Evolutionary conservation across 2,329 filamentous ascomycete species (phyloP), one percentile per base, ranked within the genome.

Genomic region (Dactylonectria macrodidyma): DNA sequence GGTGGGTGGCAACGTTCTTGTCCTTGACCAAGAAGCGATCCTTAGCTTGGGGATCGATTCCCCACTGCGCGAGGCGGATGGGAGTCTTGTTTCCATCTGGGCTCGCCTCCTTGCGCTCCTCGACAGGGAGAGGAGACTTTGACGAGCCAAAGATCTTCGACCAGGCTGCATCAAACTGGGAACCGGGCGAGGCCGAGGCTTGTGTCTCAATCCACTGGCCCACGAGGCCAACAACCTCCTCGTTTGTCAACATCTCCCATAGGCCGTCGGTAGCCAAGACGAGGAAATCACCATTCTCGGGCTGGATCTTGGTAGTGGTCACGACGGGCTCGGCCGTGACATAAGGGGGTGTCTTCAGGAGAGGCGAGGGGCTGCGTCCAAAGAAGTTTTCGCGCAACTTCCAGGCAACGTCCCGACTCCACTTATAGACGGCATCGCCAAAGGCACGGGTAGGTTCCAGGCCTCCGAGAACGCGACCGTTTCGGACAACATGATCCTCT

Each of bases 161-260:
- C 93, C 93, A 96, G 3, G 83, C 87, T 82, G 83, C 82, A 75
- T 91, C 88, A 62, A 96, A 84, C 86, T 93, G 94, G 2, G 92
- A 91, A 66, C 81, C 84, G 51, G 84, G 83, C 3, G 81, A 79
- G 57, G 79, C 82, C 65, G 78, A 80, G 41, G 84, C 84, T 79
- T 98, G 93, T 24, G 89, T 90, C 80, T 99, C 96, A 55, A 99
- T 90, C 96, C 96, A 99, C 81, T 97, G 94, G 16, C 95, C 97
- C 5, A 99, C 96, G 2, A 99, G 89, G 1, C 96, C 96, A 58
- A 99, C 93, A 1, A 98, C 96, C 84, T 99, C 96, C 79, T 99
- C 96, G 76, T 98, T 99, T 55, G 94, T 98, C 69, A 99, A 87
- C 96, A 98, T 98, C 83, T 99, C 96, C 96, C 96, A 99, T 1